Conservation (phyloP, 257 asterid genomes). For the Mitragyna speciosa region DNA sequence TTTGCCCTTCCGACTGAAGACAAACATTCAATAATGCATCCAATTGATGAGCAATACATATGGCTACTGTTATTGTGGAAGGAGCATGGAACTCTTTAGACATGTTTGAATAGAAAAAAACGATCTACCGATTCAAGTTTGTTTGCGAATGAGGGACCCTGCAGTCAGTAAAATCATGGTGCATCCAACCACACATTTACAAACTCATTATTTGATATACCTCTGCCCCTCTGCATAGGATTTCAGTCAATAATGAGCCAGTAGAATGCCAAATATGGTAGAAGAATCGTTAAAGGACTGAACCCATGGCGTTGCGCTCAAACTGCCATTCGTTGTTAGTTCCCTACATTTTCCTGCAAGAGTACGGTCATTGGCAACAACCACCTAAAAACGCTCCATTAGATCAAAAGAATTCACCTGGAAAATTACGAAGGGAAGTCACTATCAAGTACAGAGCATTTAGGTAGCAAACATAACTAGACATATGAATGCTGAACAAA, state of each 20-base stretch:
- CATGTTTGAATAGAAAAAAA: too few relatives aligned
- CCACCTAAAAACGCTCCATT: constrained; percentile 24
- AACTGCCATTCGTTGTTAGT: constrained; percentile 4
- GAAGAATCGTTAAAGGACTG: neutral
- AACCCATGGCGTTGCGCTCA: neutral
- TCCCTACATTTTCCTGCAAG: neutral
- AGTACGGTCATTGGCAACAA: constrained; percentile 21
- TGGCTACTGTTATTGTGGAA: neutral
- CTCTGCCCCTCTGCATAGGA: neutral
- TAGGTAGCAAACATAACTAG: constrained; percentile 21
- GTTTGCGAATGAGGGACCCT: neutral
- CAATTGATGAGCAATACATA: neutral
- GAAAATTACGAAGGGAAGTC: constrained; percentile 11
- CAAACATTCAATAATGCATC: neutral
- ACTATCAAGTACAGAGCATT: constrained; percentile 25
- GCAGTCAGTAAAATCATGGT: neutral
- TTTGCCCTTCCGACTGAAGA: too few relatives aligned
- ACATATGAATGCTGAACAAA: constrained; percentile 23
- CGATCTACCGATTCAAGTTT: neutral
- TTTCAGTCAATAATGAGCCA: neutral
- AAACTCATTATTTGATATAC: neutral
- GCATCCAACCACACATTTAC: neutral
- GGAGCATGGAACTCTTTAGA: neutral
- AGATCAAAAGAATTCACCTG: constrained; percentile 17
- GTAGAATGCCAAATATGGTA: neutral